Conservation (phyloP, 768 basidiomycete genomes). For the Mycena belliarum region DNA sequence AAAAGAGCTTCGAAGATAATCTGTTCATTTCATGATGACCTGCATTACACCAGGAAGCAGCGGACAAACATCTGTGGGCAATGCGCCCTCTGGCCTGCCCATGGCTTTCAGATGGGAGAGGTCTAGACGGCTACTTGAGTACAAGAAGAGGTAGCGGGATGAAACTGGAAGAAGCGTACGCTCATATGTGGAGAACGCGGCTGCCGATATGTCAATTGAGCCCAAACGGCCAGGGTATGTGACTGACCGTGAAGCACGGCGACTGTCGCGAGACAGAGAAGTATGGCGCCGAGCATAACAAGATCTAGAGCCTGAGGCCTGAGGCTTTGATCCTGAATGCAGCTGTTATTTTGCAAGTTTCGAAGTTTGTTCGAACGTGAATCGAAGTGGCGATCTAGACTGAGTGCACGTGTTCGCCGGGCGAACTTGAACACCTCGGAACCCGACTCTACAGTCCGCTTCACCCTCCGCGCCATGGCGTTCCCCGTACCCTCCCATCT, state of each 20-base stretch:
- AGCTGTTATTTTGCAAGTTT: no score
- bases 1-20: constrained; percentile 66
- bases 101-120: constrained; percentile 76
- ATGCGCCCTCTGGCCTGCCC: constrained; percentile 63
- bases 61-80: constrained; percentile 61
- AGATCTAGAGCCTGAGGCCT: no score
- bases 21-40: constrained; percentile 36
- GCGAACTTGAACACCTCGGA: constrained; percentile 7
- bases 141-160: neutral
- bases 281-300: constrained; percentile 46
- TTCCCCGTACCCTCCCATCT: constrained; percentile 74
- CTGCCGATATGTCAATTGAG: constrained; percentile 36
- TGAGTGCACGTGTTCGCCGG: neutral
- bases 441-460: neutral
- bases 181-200: constrained; percentile 81
- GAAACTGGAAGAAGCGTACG: constrained; percentile 53
- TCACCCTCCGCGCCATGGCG: constrained; percentile 50
- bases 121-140: constrained; percentile 45
- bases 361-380: no score
- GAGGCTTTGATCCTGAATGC: no score
- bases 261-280: constrained; percentile 48
- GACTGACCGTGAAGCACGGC: constrained; percentile 54
- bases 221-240: constrained; percentile 1
- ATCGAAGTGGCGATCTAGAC: neutral
- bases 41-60: neutral